Base-by-base conservation (phyloP, 805 yeast genomes). In the Brettanomyces sp. region DNA sequence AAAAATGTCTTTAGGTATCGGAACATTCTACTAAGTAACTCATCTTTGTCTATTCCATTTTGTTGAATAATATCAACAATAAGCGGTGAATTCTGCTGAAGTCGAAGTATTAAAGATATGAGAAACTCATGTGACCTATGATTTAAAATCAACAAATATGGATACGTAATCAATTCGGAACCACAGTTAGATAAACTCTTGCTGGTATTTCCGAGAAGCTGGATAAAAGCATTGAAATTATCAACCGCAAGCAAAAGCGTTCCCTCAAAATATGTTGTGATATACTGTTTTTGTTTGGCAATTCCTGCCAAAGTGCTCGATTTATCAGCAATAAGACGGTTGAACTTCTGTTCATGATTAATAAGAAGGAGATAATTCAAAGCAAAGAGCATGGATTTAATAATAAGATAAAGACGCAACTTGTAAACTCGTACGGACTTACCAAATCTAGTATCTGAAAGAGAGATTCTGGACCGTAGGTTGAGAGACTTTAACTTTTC, bases 121-220 rank as follows among this genome's bases (percentile, higher is more conserved):
- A 77, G 65, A 52, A 77, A 77, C 51, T 77, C 80, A 54, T 74
- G 68, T 4, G 81, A 72, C 51, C 82, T 65, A 51, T 77, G 80
- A 47, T 79, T 79, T 36, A 74, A 64, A 43, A 76, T 69, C 55
- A 77, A 56, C 55, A 77, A 63, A 50, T 66, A 68, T 11, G 81
- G 82, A 23, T 74, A 66, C 12, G 74, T 50, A 6, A 75, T 57
- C 46, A 77, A 63, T 49, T 76, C 79, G 5, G 73, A 65, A 24
- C 72, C 70, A 24, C 69, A 65, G 43, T 60, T 55, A 2, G 67
- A 60, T 47, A 59, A 64, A 5, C 55, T 45, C 12, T 50, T 44
- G 32, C 54, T 53, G 2, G 56, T 49, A 32, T 57, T 58, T 37
- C 64, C 67, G 46, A 57, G 56, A 18, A 62, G 52, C 47, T 62